These are phyloP conservation scores for Pyrenophora graminea DNA, from an alignment of 2,329 filamentous ascomycete species.

Conservation along the genomic window DNA sequence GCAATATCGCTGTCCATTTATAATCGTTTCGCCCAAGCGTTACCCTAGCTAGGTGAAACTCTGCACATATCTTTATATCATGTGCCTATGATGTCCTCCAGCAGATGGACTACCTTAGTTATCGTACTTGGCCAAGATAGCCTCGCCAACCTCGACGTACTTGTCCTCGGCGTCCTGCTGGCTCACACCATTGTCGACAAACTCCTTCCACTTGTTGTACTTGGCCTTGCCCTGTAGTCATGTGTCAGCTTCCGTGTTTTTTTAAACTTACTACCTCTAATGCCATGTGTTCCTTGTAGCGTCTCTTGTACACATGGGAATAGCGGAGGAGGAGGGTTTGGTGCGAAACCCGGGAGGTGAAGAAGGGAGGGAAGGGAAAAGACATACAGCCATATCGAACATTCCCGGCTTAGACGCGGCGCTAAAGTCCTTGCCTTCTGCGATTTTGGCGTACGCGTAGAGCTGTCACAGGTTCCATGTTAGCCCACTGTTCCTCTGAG, in stretches of 20 bases:
- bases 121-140: conserved; percentile 72
- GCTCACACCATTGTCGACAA: conserved; percentile 66
- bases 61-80: too few relatives aligned
- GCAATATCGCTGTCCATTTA: too few relatives aligned
- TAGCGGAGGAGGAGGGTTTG: too few relatives aligned
- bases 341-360: background rate
- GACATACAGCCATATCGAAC: conserved; percentile 69
- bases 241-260: conserved; percentile 7
- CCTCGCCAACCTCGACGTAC: conserved; percentile 75
- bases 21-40: too few relatives aligned
- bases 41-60: too few relatives aligned
- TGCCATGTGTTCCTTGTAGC: too few relatives aligned
- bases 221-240: conserved; percentile 73
- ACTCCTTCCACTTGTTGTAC: conserved; percentile 74
- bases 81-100: too few relatives aligned
- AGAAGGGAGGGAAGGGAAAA: background rate
- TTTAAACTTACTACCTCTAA: background rate
- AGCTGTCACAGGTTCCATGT: conserved; percentile 46
- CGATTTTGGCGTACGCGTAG: conserved; percentile 55
- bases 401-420: conserved; percentile 61
- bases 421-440: conserved; percentile 46
- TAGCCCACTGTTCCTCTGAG: background rate
- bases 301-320: too few relatives aligned
- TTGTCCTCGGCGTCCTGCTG: conserved; percentile 71
- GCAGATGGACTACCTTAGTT: conserved; percentile 43